Evolutionary conservation across 768 basidiomycete species (phyloP).

Genomic region (Neoboletus brunneissimus): DNA sequence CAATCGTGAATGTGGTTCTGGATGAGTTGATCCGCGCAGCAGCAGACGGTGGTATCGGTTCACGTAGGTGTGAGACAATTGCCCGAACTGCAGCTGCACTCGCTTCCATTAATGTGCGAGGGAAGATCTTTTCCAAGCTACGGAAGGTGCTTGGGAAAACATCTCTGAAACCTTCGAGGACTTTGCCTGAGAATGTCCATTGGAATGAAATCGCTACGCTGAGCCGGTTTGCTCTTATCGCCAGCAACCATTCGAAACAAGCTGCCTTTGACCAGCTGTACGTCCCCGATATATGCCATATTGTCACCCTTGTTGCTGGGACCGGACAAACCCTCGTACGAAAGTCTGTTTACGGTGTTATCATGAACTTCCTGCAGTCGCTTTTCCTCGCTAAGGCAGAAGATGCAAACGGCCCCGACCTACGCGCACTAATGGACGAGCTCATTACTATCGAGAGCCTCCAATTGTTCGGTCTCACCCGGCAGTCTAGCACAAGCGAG

Average conservation of each 20-base stretch:
- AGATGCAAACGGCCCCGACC: conserved; percentile 54
- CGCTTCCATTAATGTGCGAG: conserved; percentile 74
- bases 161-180: conserved; percentile 57
- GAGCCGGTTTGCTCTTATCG: conserved; percentile 68
- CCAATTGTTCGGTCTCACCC: conserved; percentile 68
- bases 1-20: conserved; percentile 67
- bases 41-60: conserved; percentile 78
- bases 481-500: conserved; percentile 65
- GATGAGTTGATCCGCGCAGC: conserved; percentile 81
- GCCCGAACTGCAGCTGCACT: conserved; percentile 70
- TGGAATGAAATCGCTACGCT: conserved; percentile 84
- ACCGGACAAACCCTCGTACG: conserved; percentile 73
- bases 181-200: conserved; percentile 65
- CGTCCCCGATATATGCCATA: conserved; percentile 79
- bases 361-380: conserved; percentile 80
- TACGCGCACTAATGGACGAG: conserved; percentile 62
- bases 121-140: conserved; percentile 71
- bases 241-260: conserved; percentile 65
- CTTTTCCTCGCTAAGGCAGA: conserved; percentile 60
- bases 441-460: conserved; percentile 56
- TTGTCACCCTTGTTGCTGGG: conserved; percentile 73
- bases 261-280: conserved; percentile 70
- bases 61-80: conserved; percentile 70
- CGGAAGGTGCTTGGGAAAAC: conserved; percentile 80
- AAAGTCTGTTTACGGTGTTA: conserved; percentile 75